Evolutionary conservation across 1,139 yeast genomes (phyloP), one percentile per base, ranked within the genome.

Genomic region (Meyerozyma carpophila): DNA sequence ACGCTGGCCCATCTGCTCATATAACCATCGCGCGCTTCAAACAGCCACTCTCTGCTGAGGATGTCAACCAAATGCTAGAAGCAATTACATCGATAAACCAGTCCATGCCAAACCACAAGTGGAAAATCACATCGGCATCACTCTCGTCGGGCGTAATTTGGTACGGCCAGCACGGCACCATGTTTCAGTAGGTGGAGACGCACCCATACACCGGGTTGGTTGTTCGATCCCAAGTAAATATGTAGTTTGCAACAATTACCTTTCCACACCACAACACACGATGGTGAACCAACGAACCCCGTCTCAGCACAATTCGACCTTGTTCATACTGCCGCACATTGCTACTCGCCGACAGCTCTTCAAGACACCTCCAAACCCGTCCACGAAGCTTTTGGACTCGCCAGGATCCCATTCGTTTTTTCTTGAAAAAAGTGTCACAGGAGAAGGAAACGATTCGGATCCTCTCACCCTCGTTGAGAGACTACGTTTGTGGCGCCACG

Each of bases 401-500:
- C 77, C 77, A 0, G 74, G 71, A 10, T 62, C 70, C 3, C 70
- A 63, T 39, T 65, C 73, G 32, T 68, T 65, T 66, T 69, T 71
- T 49, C 68, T 68, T 56, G 62, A 67, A 27, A 27, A 37, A 41
- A 7, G 41, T 41, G 51, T 37, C 13, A 24, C 41, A 11, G 44
- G 37, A 3, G 13, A 41, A 26, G 25, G 38, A 27, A 13, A 39
- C 32, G 32, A 29, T 18, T 48, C 49, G 4, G 70, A 66, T 47
- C 84, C 84, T 4, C 61, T 84, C 39, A 79, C 95, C 0, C 95
- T 88, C 45, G 94, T 94, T 0, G 98, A 91, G 51, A 81, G 85
- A 54, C 73, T 93, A 37, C 68, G 98, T 39, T 68, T 88, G 34
- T 93, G 98, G 98, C 71, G 98, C 43, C 96, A 90, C 50, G 96